Evolutionary conservation across 768 basidiomycete genomes (phyloP), one percentile per base, ranked within the genome.

Genomic region (Naganishia randhawae): DNA sequence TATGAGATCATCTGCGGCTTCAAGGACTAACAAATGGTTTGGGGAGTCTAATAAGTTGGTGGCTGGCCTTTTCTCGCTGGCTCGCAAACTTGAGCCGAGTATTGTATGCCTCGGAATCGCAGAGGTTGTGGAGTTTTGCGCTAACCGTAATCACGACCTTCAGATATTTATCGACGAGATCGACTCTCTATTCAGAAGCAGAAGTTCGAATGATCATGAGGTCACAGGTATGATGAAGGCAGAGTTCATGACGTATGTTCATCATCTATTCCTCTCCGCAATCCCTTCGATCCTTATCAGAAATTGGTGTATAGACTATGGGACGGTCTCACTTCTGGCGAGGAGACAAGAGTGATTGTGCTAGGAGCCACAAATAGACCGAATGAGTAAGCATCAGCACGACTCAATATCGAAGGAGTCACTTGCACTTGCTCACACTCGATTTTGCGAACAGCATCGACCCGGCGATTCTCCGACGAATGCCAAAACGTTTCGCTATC

Each of bases 151-250:
- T 61, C 7, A 17, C 33, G 16, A 16, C 39, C 5, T 32, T 22
- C 66, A 80, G 79, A 94, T 99, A 72, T 99, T 99, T 80, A 96
- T 98, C 75, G 95, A 99, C 77, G 96, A 98, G 81, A 97, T 99
- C 72, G 95, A 99, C 75, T 91, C 90, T 0, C 92, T 99, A 80
- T 81, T 99, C 78, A 84, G 94, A 65, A 91, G 95, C 77, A 84
- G 96, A 69, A 87, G 87, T 31, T 85, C 86, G 66, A 88, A 88
- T 11, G 95, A 98, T 75, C 96, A 99, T 77, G 96, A 99, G 75
- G 95, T 92, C 62, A 98, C 93, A 39, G 93, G 89, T 5, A 97
- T 97, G 92, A 94, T 97, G 86, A 96, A 97, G 80, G 93, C 93
- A 19, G 82, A 82, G 67, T 82, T 83, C 73, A 82, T 83, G 80